Percentiles rank a stretch among this genome's conserved stretches.
phyloP scores from a whole-genome alignment of 768 basidiomycete genomes.

The Amanita subjunquillea region DNA sequence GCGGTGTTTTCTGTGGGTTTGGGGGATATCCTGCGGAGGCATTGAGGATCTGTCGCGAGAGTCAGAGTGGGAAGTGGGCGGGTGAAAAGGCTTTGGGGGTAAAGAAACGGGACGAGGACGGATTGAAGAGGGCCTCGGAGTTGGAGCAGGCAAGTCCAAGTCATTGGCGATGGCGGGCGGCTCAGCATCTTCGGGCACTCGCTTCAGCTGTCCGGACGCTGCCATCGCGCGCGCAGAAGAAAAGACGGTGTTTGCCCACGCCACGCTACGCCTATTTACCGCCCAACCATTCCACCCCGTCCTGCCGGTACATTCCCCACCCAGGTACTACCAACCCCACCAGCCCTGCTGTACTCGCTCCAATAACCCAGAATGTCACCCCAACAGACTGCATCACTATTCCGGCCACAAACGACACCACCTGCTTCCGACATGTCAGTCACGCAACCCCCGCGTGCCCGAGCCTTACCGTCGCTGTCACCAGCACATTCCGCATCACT shows the following conservation, averaged over 20 bases:
- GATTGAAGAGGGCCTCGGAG: conserved; percentile 30
- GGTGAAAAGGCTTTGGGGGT: conserved; percentile 50
- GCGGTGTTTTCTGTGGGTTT: conserved; percentile 18
- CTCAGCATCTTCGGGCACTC: conserved; percentile 38
- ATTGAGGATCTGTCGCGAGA: conserved; percentile 23
- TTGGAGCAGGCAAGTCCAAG: conserved; percentile 46
- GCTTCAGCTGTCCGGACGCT: conserved; percentile 22
- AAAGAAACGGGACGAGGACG: conserved; percentile 50
- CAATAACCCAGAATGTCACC: conserved; percentile 42
- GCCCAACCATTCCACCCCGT: conserved; percentile 46
- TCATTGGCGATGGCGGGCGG: conserved; percentile 25
- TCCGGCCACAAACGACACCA: conserved; percentile 45
- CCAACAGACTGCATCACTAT: conserved; percentile 45
- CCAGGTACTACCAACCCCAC: conserved; percentile 46
- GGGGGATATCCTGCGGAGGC: conserved; percentile 17
- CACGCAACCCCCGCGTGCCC: conserved; percentile 8
- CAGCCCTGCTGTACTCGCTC: conserved; percentile 25
- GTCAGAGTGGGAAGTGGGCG: conserved; percentile 12
- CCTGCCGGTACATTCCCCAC: conserved; percentile 56
- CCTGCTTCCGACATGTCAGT: conserved; percentile 19
- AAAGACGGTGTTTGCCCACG: too few relatives aligned
- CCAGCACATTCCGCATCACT: conserved; percentile 31
- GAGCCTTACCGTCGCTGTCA: conserved; percentile 34
- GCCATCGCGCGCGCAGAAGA: background rate
- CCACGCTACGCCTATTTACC: background rate